Conservation (phyloP, 1,139 yeast species). For the Saccharomyces hybrid region DNA sequence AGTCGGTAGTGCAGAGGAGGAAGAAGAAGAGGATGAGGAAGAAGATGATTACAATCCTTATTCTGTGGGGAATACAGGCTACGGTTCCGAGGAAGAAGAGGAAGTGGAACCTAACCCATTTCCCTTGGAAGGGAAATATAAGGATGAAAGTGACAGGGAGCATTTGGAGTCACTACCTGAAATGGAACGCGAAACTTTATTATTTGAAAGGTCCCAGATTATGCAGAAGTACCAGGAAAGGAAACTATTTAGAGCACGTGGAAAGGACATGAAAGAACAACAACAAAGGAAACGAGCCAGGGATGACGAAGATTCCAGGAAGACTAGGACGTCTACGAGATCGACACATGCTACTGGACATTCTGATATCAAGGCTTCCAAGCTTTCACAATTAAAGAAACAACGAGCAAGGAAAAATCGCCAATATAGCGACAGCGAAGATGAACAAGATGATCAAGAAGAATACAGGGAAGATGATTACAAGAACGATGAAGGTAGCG, state of each 20-base stretch:
- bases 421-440: slow-evolving; percentile 35
- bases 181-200: slow-evolving; percentile 79
- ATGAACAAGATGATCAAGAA: slow-evolving; percentile 29
- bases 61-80: slow-evolving; percentile 13
- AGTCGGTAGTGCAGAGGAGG: slow-evolving; percentile 28
- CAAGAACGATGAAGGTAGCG: slow-evolving; percentile 19
- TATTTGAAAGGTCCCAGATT: slow-evolving; percentile 88
- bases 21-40: slow-evolving; percentile 12
- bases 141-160: slow-evolving; percentile 70
- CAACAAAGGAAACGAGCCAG: slow-evolving; percentile 29
- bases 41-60: slow-evolving; percentile 33
- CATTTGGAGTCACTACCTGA: slow-evolving; percentile 72
- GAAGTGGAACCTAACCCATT: slow-evolving; percentile 51
- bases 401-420: slow-evolving; percentile 64
- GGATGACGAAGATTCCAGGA: slow-evolving; percentile 32
- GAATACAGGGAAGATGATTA: slow-evolving; percentile 33
- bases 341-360: slow-evolving; percentile 30
- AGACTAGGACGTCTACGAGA: slow-evolving; percentile 29
- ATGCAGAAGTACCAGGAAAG: slow-evolving; percentile 82
- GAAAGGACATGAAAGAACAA: slow-evolving; percentile 47
- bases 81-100: slow-evolving; percentile 18
- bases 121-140: slow-evolving; percentile 88
- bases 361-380: slow-evolving; percentile 42
- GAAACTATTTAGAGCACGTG: slow-evolving; percentile 73
- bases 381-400: slow-evolving; percentile 74